Evolutionary conservation across 2,329 filamentous ascomycete genomes (phyloP), one percentile per base, ranked within the genome.

Genomic region (Xylogone sp.): DNA sequence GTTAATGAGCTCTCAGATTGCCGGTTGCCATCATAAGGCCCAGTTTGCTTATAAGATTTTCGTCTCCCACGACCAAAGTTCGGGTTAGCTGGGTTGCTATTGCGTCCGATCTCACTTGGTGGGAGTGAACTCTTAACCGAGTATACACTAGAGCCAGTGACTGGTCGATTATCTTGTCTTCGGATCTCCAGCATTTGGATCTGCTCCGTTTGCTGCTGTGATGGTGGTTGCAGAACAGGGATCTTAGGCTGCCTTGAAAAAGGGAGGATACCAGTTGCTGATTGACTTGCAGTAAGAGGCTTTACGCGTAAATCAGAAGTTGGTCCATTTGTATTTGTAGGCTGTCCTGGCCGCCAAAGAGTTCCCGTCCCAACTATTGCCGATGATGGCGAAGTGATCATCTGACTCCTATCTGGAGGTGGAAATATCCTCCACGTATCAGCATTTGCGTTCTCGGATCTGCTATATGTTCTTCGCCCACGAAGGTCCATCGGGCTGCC

Each of bases 21-120:
- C 29, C 20, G 19, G 7, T 27, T n/a, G 5, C n/a, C 27, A 51
- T 65, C 62, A 39, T 61, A 64, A 22, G 62, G 59, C 3, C 60
- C 60, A 5, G 31, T 21, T 34, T 61, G 56, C 45, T 53, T 53
- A 39, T 60, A 58, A 4, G 54, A 34, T 39, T 52, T 48, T 21
- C 52, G 18, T 24, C 45, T 18, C n/a, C 6, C 34, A 39, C 34
- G 34, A 39, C 29, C 21, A 3, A 46, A 45, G 42, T 52, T 50
- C n/a, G 47, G 31, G 13, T 27, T 45, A 42, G 47, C 20, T 20
- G 18, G 42, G 44, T 21, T 49, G 43, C 24, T 46, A 22, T 16
- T 47, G 20, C 19, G n/a, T 7, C 45, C 45, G 21, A 13, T 31
- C 7, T 54, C 13, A 47, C 45, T 45, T 31, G 52, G 20, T 44